A percentile compares a stretch with the other conserved stretches of the same genome.
These are phyloP conservation scores for Melastoma malabathricum DNA, from an alignment of 345 rosid genomes.

Conservation along the genomic window DNA sequence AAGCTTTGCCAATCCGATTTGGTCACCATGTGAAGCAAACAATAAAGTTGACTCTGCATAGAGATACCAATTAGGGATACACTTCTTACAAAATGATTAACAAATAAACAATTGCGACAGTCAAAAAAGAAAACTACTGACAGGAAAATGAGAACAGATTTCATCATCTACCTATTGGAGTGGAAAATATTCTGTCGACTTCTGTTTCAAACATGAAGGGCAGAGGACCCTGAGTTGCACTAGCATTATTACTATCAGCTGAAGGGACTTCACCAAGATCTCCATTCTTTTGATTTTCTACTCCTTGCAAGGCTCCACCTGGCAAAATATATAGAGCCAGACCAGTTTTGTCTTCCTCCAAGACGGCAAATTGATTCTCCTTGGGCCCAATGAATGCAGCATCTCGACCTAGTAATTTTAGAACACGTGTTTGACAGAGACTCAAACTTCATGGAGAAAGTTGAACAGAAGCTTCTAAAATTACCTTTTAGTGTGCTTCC, in stretches of 20 bases:
- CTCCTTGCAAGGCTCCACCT: conserved; percentile 46
- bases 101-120: conserved; percentile 15
- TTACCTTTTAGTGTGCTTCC: conserved; percentile 73
- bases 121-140: conserved; percentile 5
- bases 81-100: conserved; percentile 12
- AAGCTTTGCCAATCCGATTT: conserved; percentile 78
- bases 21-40: conserved; percentile 76
- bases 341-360: conserved; percentile 87
- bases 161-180: conserved; percentile 70
- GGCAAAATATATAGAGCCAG: conserved; percentile 61
- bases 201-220: conserved; percentile 85
- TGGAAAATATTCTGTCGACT: conserved; percentile 82
- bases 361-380: conserved; percentile 85
- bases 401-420: conserved; percentile 35
- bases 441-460: too few relatives aligned
- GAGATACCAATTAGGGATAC: background rate
- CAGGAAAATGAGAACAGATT: conserved; percentile 10
- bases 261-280: conserved; percentile 25
- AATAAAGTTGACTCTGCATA: conserved; percentile 77
- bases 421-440: background rate
- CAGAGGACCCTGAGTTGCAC: conserved; percentile 64
- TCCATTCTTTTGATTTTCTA: conserved; percentile 20
- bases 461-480: conserved; percentile 12
- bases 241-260: conserved; percentile 33
- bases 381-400: conserved; percentile 82